Conservation (phyloP, 106 monocot genomes). For the Dendrobium nobile region DNA sequence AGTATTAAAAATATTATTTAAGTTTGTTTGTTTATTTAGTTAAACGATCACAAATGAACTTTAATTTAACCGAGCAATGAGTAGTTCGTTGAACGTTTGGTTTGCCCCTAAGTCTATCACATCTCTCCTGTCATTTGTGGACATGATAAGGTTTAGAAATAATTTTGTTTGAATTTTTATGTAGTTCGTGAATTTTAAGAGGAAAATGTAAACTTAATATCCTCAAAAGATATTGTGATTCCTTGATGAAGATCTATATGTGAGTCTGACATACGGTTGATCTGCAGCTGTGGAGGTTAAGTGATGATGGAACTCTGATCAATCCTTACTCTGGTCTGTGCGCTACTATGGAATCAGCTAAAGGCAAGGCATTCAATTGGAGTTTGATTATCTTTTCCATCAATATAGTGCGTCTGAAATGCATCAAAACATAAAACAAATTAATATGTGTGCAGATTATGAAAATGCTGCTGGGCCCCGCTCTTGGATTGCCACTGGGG, state of each 20-base stretch:
- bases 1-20: no score
- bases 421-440: not conserved
- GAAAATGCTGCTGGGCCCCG: slow-evolving; percentile 25
- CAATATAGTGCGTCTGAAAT: no score
- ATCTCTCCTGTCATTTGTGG: no score
- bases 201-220: no score
- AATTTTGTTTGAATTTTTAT: no score
- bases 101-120: no score
- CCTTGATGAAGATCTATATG: not conserved
- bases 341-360: slow-evolving; percentile 21
- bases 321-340: slow-evolving; percentile 59
- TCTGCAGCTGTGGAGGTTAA: slow-evolving; percentile 63
- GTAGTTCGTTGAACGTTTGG: no score
- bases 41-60: no score
- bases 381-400: not conserved
- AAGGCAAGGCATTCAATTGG: slow-evolving; percentile 22
- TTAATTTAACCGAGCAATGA: no score
- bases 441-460: slow-evolving; percentile 40
- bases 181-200: no score
- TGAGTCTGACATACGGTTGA: not conserved
- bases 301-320: slow-evolving; percentile 58
- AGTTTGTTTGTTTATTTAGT: no score
- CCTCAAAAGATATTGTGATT: not conserved
- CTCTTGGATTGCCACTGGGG: slow-evolving; percentile 83
- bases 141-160: no score